Percentiles rank a stretch among this genome's conserved stretches.
phyloP scores from a whole-genome alignment of 768 basidiomycete genomes.

The Xerocomus potaroensis region DNA sequence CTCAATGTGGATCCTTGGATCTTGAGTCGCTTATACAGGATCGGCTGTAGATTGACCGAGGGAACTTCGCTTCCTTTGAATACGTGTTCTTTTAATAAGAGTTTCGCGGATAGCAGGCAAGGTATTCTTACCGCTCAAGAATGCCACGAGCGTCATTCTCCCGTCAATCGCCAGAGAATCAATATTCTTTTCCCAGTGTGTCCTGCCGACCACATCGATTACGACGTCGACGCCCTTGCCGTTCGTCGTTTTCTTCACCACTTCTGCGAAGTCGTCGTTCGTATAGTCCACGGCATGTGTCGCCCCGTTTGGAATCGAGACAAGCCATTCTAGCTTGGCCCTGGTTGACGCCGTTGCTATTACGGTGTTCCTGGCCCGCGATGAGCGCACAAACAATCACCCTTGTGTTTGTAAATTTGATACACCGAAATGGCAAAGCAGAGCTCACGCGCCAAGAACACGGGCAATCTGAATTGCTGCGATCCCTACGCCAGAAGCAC shows the following conservation, averaged over 20 bases:
- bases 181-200: conserved; percentile 72
- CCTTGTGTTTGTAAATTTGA: neutral
- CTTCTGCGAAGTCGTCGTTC: conserved; percentile 72
- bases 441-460: conserved; percentile 67
- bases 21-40: conserved; percentile 80
- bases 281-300: conserved; percentile 84
- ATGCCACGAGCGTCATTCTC: conserved; percentile 63
- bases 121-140: conserved; percentile 55
- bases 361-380: conserved; percentile 50
- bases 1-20: conserved; percentile 88
- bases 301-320: conserved; percentile 60
- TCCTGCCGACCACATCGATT: conserved; percentile 79
- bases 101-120: conserved; percentile 15
- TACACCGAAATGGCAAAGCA: conserved; percentile 13
- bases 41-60: conserved; percentile 53
- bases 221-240: conserved; percentile 77
- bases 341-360: conserved; percentile 83
- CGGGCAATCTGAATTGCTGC: conserved; percentile 87
- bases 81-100: conserved; percentile 15
- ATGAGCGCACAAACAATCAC: conserved; percentile 6
- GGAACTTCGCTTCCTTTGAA: conserved; percentile 48
- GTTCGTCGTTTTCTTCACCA: conserved; percentile 62
- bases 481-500: conserved; percentile 85
- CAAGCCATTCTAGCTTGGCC: conserved; percentile 77
- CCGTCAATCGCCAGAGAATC: conserved; percentile 68